Conservation (phyloP, 805 yeast genomes). For the Starmerella sirachaensis region DNA sequence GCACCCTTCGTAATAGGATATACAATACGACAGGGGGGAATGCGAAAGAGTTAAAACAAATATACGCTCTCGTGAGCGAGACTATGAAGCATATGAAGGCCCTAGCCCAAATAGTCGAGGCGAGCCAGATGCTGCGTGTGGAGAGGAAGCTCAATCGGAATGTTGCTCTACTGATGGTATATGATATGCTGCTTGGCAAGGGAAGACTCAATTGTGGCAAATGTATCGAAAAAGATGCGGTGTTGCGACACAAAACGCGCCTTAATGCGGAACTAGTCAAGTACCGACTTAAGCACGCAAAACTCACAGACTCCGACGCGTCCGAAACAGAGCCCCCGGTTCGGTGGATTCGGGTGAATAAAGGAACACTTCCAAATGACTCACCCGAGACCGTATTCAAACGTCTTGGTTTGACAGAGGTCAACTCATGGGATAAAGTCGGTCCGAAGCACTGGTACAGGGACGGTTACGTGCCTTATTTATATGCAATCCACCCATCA, state of each 20-base stretch:
- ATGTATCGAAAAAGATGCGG: conserved; percentile 70
- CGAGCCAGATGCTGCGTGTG: conserved; percentile 49
- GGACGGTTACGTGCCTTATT: conserved; percentile 61
- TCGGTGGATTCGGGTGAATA: conserved; percentile 47
- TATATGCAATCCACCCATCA: conserved; percentile 72
- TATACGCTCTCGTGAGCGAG: conserved; percentile 72
- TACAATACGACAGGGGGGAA: conserved; percentile 19
- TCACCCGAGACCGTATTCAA: conserved; percentile 27
- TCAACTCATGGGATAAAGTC: conserved; percentile 26
- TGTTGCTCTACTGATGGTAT: conserved; percentile 55
- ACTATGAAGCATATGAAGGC: conserved; percentile 60
- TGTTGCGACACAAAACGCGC: conserved; percentile 67
- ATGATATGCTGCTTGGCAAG: conserved; percentile 66
- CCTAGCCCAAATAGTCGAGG: conserved; percentile 49
- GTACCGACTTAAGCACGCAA: conserved; percentile 53
- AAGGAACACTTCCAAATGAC: conserved; percentile 38
- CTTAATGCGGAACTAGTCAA: conserved; percentile 71
- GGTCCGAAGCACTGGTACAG: conserved; percentile 32
- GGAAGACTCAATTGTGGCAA: conserved; percentile 85
- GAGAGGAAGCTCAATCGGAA: conserved; percentile 39
- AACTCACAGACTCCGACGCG: conserved; percentile 11
- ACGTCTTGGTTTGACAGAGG: conserved; percentile 8
- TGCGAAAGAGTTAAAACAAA: conserved; percentile 56
- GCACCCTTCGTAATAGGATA: conserved; percentile 29
- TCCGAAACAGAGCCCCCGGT: conserved; percentile 29